phyloP scores from a whole-genome alignment of 139 green algal genomes.

The Penium margaritaceum region DNA sequence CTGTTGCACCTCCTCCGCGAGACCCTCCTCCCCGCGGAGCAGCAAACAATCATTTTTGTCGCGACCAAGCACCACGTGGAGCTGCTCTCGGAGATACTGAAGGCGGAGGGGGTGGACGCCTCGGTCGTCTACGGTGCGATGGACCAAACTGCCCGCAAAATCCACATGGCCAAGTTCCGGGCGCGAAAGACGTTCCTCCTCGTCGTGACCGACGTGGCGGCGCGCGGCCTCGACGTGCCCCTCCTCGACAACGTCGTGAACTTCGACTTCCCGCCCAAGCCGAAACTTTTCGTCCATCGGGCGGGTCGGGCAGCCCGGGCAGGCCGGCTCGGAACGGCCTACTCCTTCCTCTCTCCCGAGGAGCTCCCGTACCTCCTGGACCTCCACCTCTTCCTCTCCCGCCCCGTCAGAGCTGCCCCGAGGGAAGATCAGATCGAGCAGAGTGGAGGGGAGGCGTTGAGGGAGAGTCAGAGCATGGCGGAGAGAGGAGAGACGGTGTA shows the following conservation, averaged over 20 bases:
- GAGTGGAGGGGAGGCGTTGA: not conserved
- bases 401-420: constrained; percentile 52
- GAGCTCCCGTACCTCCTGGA: constrained; percentile 78
- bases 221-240: constrained; percentile 92
- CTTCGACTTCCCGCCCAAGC: constrained; percentile 59
- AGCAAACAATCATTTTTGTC: constrained; percentile 49
- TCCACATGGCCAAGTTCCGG: constrained; percentile 84
- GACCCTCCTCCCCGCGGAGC: constrained; percentile 54
- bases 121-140: constrained; percentile 83
- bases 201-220: constrained; percentile 95
- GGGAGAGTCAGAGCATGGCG: not conserved
- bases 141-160: constrained; percentile 92
- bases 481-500: constrained; percentile 26
- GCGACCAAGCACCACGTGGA: constrained; percentile 91
- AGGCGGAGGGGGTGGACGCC: constrained; percentile 57
- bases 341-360: constrained; percentile 58
- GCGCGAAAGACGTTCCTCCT: constrained; percentile 59
- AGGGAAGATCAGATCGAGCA: constrained; percentile 28
- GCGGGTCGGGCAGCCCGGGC: constrained; percentile 73
- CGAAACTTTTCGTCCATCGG: constrained; percentile 80
- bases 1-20: constrained; percentile 79
- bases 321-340: constrained; percentile 65
- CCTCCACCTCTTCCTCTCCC: constrained; percentile 87
- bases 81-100: constrained; percentile 70
- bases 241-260: constrained; percentile 98